Base-by-base conservation (phyloP, 192 early-diverging fungal genomes). In the Martensiomyces pterosporus region DNA sequence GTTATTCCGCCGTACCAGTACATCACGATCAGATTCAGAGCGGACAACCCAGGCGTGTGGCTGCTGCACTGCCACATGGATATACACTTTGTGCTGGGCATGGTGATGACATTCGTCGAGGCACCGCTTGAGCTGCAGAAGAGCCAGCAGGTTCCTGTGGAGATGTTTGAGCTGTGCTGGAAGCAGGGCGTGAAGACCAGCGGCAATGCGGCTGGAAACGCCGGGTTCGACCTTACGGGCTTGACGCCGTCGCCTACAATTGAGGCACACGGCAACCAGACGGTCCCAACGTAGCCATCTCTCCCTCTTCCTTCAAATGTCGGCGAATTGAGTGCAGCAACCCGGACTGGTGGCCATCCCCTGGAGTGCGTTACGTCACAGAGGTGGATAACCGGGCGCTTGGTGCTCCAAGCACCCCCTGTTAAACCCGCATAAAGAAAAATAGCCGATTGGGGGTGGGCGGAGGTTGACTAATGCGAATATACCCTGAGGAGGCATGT, bases 11-110 rank as follows among this genome's bases (percentile, higher is more conserved):
- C 48, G 17, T 56, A 66, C 37, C 51, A 79, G 19, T 85, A 81
- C 47, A 55, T 76, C 19, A 80, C 80, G 32, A 52, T 93, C 24
- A 75, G 88, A 14, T 89, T 89, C 56, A 40, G 66, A 16, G 85
- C 86, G 9, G 80, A 91, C 61, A 92, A 91, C 60, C 85, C 87
- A 4, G 91, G 88, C 13, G 80, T 80, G 13, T 94, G 89, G 89
- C 59, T 85, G 29, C 78, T 91, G 70, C 91, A 91, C 66, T 91
- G 89, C 69, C 89, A 88, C 61, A 29, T 56, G 36, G 61, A 65
- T 24, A 49, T 63, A 15, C 76, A 77, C 38, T 71, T 89, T 44
- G 73, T 78, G 19, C 59, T 82, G 43, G 90, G 90, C 38, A 76
- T 90, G 50, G 82, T 76, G 18, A 78, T 79, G 26, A 64, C 73